Base-by-base conservation (phyloP, 1,284 basidiomycete genomes). In the Puccinia coronata region DNA sequence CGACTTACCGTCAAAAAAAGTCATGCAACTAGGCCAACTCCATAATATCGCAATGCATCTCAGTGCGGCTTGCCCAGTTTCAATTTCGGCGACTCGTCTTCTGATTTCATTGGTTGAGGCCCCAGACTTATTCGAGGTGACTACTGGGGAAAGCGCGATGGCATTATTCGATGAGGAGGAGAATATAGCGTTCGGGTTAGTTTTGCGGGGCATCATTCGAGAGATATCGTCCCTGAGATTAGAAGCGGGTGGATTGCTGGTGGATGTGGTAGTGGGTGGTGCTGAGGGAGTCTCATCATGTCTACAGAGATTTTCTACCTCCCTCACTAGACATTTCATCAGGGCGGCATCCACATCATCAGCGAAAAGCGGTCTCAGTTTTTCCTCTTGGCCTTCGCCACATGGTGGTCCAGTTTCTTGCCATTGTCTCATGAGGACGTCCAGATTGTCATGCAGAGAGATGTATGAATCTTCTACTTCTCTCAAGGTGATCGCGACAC, bases 401-500 rank as follows among this genome's bases (percentile, higher is more conserved):
- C n/a, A 41, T 8, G 41, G 47, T 59, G 2, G 65, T 25, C 41
- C 31, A 14, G 49, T 43, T 57, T 79, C 65, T 53, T 70, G 31
- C 77, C 77, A 79, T 61, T 71, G 53, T 23, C 43, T 55, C 9
- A 55, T 0, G 18, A 79, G 65, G 36, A 53, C 51, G 25, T 51
- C 63, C 1, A 79, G 53, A 61, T 79, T 47, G 31, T 70, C 49
- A 61, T 79, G 67, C 25, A 79, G n/a, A n/a, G 65, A 79, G 28
- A 79, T 57, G 31, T 79, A 79, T 12, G 77, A 65, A 28, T 79
- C 77, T 70, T 79, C 77, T 18, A 79, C 77, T 31, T 79, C 77
- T 71, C 77, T 79, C n/a, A 79, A 67, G 18, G 77, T 79, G 31
- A 79, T 79, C 1, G 67, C 53, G 23, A 70, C 65, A 49, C 49